A percentile compares a stretch with the other conserved stretches of the same genome.
These are phyloP conservation scores for Aspergillus pseudonomiae DNA, from an alignment of 2,329 filamentous ascomycete genomes.

Conservation along the genomic window DNA sequence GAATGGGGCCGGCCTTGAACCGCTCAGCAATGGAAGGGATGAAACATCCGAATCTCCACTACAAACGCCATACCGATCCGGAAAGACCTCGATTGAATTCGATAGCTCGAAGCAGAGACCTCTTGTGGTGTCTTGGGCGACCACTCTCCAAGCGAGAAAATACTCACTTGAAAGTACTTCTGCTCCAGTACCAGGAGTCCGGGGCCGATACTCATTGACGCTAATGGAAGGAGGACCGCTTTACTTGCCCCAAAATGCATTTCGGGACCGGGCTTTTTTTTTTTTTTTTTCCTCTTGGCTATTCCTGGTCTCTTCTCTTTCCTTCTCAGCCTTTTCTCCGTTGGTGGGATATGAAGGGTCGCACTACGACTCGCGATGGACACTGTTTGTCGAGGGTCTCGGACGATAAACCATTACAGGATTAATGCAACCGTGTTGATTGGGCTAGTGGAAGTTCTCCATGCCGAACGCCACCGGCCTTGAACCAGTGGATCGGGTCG, in stretches of 20 bases:
- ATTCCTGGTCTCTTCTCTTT: not conserved
- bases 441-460: not conserved
- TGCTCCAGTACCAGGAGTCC: not conserved
- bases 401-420: not conserved
- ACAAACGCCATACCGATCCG: not conserved
- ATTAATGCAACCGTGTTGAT: not conserved
- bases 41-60: slow-evolving; percentile 1
- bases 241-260: not conserved
- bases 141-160: not conserved
- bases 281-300: not conserved
- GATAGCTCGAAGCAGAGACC: not conserved
- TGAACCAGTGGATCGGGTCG: not conserved
- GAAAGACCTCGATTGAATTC: slow-evolving; percentile 3
- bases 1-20: not conserved
- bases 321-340: not conserved
- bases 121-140: not conserved
- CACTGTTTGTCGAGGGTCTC: not conserved
- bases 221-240: not conserved
- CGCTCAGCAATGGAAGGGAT: slow-evolving; percentile 10
- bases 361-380: not conserved
- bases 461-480: slow-evolving; percentile 1
- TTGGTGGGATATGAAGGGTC: not conserved
- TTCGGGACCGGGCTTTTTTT: not conserved
- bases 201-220: not conserved
- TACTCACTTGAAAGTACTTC: not conserved